These are phyloP conservation scores for Alternaria arborescens DNA, from an alignment of 2,329 filamentous ascomycete genomes.

Conservation along the genomic window DNA sequence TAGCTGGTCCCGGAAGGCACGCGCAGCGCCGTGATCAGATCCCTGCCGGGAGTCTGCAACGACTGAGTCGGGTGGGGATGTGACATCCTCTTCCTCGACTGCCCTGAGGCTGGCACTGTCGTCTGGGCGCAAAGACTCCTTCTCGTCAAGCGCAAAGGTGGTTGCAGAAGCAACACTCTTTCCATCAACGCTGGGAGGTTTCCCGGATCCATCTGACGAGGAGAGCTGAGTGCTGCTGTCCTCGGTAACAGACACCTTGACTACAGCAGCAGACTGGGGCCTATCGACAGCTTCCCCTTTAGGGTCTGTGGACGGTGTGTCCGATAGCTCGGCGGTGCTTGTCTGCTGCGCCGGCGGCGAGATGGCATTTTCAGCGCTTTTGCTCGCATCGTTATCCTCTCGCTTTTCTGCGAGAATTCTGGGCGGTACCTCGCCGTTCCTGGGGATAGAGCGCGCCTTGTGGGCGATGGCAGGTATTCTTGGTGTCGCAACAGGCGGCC, in stretches of 20 bases:
- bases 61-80: conserved; percentile 78
- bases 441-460: conserved; percentile 29
- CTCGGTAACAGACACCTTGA: conserved; percentile 49
- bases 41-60: conserved; percentile 79
- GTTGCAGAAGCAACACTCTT: conserved; percentile 95
- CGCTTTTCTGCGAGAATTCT: conserved; percentile 25
- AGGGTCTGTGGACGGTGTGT: conserved; percentile 56
- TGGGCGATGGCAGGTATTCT: conserved; percentile 30
- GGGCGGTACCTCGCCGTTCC: conserved; percentile 26
- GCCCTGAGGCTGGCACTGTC: conserved; percentile 95
- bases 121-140: conserved; percentile 91
- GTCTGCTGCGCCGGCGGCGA: conserved; percentile 36
- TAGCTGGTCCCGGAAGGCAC: conserved; percentile 65
- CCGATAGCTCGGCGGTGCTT: conserved; percentile 30
- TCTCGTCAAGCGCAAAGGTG: conserved; percentile 96
- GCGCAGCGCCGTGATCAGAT: conserved; percentile 74
- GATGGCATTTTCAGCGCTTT: conserved; percentile 35
- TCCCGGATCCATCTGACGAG: conserved; percentile 71
- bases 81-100: conserved; percentile 86
- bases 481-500: conserved; percentile 39
- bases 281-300: conserved; percentile 42
- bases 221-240: conserved; percentile 58
- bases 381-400: conserved; percentile 24
- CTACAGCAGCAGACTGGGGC: conserved; percentile 39
- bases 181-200: conserved; percentile 82